Percentiles rank a stretch among this genome's conserved stretches.
These are phyloP conservation scores for Hypoxylon lenormandii DNA, from an alignment of 495 filamentous ascomycete genomes.

Conservation along the genomic window DNA sequence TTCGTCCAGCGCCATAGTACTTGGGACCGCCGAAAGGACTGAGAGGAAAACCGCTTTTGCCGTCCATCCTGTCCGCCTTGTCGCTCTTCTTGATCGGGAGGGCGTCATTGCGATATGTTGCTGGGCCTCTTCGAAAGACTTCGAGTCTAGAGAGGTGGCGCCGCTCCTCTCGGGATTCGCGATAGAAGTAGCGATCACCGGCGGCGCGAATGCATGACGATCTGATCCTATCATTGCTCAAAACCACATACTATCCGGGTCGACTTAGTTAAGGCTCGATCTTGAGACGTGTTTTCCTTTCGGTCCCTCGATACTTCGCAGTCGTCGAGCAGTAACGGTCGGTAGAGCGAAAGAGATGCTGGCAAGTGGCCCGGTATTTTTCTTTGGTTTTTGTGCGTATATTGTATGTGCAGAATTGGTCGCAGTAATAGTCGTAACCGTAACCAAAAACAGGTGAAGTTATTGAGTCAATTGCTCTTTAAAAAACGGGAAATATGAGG, in stretches of 20 bases:
- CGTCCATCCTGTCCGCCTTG: slow-evolving; percentile 24
- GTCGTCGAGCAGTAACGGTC: slow-evolving; percentile 2
- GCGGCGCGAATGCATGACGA: slow-evolving; percentile 41
- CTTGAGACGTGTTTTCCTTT: neutral
- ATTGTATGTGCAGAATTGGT: slow-evolving; percentile 35
- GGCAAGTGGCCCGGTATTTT: slow-evolving; percentile 19
- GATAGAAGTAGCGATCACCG: slow-evolving; percentile 28
- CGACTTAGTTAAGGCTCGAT: neutral
- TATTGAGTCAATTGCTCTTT: slow-evolving; percentile 36
- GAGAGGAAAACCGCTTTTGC: slow-evolving; percentile 42
- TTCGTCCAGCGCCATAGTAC: slow-evolving; percentile 50
- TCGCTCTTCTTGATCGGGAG: slow-evolving; percentile 17
- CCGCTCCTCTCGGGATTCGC: slow-evolving; percentile 21
- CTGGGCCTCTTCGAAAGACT: slow-evolving; percentile 11
- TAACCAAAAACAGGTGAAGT: slow-evolving; percentile 34
- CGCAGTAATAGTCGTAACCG: slow-evolving; percentile 41
- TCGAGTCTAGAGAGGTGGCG: slow-evolving; percentile 10
- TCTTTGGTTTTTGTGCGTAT: slow-evolving; percentile 26
- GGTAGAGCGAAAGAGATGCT: slow-evolving; percentile 22
- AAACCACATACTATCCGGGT: slow-evolving; percentile 41
- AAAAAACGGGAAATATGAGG: slow-evolving; percentile 26
- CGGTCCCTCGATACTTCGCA: neutral
- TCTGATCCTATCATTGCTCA: slow-evolving; percentile 48
- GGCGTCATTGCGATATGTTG: slow-evolving; percentile 26
- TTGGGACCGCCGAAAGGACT: slow-evolving; percentile 50